These are phyloP conservation scores for Gentiana dahurica DNA, from an alignment of 257 asterid species.

Conservation along the genomic window DNA sequence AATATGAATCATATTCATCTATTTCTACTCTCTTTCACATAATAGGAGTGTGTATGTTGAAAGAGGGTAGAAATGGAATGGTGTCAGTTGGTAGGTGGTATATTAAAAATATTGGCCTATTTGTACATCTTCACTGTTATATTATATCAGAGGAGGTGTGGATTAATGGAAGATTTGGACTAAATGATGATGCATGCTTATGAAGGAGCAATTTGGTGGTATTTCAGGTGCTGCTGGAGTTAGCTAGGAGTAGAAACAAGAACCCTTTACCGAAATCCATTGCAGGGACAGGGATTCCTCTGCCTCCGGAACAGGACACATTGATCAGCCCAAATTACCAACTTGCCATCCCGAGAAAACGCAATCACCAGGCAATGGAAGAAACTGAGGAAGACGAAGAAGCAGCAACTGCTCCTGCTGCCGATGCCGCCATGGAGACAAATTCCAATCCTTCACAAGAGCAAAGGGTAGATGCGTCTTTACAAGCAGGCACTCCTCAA, in stretches of 20 bases:
- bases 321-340: conserved; percentile 85
- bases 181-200: no score
- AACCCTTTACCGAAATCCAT: conserved; percentile 61
- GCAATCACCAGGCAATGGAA: conserved; percentile 33
- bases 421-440: conserved; percentile 6
- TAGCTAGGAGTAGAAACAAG: conserved; percentile 80
- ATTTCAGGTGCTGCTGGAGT: conserved; percentile 62
- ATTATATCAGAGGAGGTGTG: no score
- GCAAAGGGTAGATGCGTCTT: conserved; percentile 28
- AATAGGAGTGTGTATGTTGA: no score
- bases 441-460: conserved; percentile 33
- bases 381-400: conserved; percentile 85
- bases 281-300: conserved; percentile 46
- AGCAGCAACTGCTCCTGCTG: conserved; percentile 16
- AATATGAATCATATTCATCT: no score
- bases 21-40: no score
- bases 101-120: no score
- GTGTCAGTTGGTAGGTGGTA: no score
- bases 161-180: no score
- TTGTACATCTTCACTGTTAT: no score
- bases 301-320: conserved; percentile 78
- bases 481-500: conserved; percentile 50
- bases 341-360: conserved; percentile 53
- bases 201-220: background rate
- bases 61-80: no score